A percentile compares a stretch with the other conserved stretches of the same genome.
Evolutionary conservation across 768 basidiomycete species (phyloP).

Genomic region (Suillus alpinus): DNA sequence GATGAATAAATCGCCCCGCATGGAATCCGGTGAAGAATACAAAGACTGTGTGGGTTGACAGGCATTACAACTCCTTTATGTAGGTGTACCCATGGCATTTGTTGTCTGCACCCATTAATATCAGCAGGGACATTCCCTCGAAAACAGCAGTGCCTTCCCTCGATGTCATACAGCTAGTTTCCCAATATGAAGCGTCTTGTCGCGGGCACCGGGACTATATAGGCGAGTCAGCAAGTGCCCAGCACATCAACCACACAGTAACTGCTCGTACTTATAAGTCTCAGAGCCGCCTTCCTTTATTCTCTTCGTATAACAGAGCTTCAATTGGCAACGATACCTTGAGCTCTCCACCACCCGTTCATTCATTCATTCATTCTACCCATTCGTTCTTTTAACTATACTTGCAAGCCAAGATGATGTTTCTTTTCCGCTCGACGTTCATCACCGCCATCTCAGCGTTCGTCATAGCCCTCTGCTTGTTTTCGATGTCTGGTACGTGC

Average conservation of each 20-base stretch:
- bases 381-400: background rate
- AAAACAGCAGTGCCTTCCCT: background rate
- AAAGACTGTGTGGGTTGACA: constrained; percentile 9
- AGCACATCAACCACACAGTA: background rate
- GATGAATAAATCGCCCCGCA: background rate
- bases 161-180: background rate
- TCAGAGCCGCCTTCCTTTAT: background rate
- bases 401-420: constrained; percentile 16
- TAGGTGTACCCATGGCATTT: constrained; percentile 8
- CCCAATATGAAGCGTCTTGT: constrained; percentile 18
- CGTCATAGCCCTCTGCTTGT: constrained; percentile 9
- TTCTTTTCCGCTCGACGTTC: constrained; percentile 20
- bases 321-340: background rate
- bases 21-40: constrained; percentile 10
- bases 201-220: background rate
- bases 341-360: background rate
- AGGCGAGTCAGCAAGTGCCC: background rate
- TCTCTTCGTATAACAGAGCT: constrained; percentile 1
- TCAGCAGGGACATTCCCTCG: constrained; percentile 2
- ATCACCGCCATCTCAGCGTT: constrained; percentile 10
- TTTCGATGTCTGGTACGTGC: constrained; percentile 16
- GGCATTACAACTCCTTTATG: background rate
- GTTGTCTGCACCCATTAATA: constrained; percentile 6
- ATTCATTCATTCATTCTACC: background rate
- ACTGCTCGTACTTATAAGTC: constrained; percentile 12